These are phyloP conservation scores for Candida manassasensis DNA, from an alignment of 805 yeast species.

Conservation along the genomic window DNA sequence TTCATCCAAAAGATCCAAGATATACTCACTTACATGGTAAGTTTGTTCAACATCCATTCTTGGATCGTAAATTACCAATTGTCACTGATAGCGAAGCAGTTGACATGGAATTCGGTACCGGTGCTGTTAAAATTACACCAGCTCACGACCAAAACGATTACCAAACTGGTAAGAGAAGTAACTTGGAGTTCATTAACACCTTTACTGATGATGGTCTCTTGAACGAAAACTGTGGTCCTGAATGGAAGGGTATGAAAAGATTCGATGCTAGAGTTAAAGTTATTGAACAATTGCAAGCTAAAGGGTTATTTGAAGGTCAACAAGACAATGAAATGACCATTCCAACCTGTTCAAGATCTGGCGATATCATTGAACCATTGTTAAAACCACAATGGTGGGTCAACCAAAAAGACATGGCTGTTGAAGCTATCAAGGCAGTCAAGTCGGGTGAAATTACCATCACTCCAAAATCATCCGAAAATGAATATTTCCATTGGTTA, in stretches of 20 bases:
- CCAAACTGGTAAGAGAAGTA: constrained; percentile 90
- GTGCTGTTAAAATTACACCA: constrained; percentile 99
- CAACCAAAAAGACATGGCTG: constrained; percentile 82
- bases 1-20: constrained; percentile 91
- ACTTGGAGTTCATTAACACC: constrained; percentile 82
- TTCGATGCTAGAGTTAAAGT: constrained; percentile 89
- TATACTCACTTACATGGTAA: constrained; percentile 95
- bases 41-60: constrained; percentile 83
- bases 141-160: constrained; percentile 98
- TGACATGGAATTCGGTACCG: constrained; percentile 99
- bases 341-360: constrained; percentile 93
- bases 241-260: constrained; percentile 86
- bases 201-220: constrained; percentile 87
- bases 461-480: constrained; percentile 83
- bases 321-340: constrained; percentile 93
- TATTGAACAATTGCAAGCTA: constrained; percentile 65
- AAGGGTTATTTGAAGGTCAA: constrained; percentile 65
- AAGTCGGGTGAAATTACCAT: constrained; percentile 75
- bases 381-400: constrained; percentile 99
- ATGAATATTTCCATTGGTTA: constrained; percentile 93
- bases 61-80: constrained; percentile 81
- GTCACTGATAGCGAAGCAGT: constrained; percentile 89
- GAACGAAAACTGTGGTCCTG: constrained; percentile 85
- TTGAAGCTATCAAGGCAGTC: constrained; percentile 81
- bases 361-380: constrained; percentile 94